A percentile compares a stretch with the other conserved stretches of the same genome.
Conservation (phyloP, 1,284 basidiomycete species). For the Ceratobasidium sp. region DNA sequence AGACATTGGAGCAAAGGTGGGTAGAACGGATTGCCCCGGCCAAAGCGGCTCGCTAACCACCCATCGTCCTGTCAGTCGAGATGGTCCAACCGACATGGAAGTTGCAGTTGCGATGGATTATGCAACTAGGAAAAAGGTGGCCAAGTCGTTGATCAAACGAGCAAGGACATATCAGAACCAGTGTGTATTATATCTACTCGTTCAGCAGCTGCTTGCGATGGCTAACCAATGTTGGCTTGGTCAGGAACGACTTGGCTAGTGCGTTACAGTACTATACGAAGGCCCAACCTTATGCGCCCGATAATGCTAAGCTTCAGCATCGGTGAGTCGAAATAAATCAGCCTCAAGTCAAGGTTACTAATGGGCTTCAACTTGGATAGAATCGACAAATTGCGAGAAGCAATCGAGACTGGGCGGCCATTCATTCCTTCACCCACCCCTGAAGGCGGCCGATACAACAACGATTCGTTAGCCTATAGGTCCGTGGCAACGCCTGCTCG, state of each 20-base stretch:
- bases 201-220: no score
- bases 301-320: constrained; percentile 79
- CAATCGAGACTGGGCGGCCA: constrained; percentile 16
- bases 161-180: constrained; percentile 78
- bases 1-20: constrained; percentile 75
- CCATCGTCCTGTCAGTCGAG: constrained; percentile 39
- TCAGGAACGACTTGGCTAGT: constrained; percentile 72
- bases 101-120: constrained; percentile 70
- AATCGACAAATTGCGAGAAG: constrained; percentile 33
- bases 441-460: constrained; percentile 19
- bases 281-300: constrained; percentile 76
- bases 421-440: constrained; percentile 23
- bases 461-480: constrained; percentile 22
- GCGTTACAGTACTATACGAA: constrained; percentile 78
- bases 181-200: no score
- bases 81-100: constrained; percentile 63
- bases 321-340: constrained; percentile 83
- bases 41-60: constrained; percentile 14
- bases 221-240: no score
- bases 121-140: constrained; percentile 74
- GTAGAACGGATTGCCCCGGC: constrained; percentile 49
- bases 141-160: constrained; percentile 74
- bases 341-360: no score
- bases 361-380: not conserved
- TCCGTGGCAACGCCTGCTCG: constrained; percentile 15